Base-by-base conservation (phyloP, 2,329 filamentous ascomycete genomes). In the Trichoderma sp. region DNA sequence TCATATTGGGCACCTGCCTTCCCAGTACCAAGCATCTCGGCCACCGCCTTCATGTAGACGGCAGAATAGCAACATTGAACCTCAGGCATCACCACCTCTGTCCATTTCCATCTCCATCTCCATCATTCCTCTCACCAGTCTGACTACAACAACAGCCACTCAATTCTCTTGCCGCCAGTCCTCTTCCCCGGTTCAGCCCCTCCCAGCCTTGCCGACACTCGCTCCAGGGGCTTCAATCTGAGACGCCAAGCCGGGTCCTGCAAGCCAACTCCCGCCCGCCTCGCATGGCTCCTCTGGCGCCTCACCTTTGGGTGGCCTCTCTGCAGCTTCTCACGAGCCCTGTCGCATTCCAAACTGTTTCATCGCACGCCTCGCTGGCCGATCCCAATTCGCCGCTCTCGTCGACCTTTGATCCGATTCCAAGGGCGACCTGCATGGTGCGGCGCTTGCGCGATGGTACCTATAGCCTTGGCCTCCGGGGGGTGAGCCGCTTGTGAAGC, bases 141-240 rank as follows among this genome's bases (percentile, higher is more conserved):
- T 43, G 43, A 30, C n/a, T 28, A 34, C 50, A 19, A 50, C 21
- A 63, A 55, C 59, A 63, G 34, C 54, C 39, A 41, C 34, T 19
- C 59, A 3, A 41, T 55, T 50, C 9, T 41, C 47, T 63, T 58
- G 45, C 62, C 34, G 43, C 52, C 21, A n/a, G 21, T 14, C 34
- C 34, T 26, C 2, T n/a, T 44, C 19, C 26, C 45, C 9, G 21
- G 17, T 39, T 7, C 21, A 17, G 28, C 34, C 41, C 39, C 59
- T 50, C 61, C 61, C 61, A 57, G 61, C 54, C 61, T 57, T 64
- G 52, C 50, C 57, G 61, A 64, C 52, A 57, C 61, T 57, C 61
- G 44, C 61, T 43, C 61, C 47, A 63, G 51, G 52, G 61, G 61
- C n/a, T n/a, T 10, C 34, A 21, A 24, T 50, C 34, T 64, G 61